These are phyloP conservation scores for Aquanectria penicillioides DNA, from an alignment of 2,329 filamentous ascomycete genomes.

Conservation along the genomic window DNA sequence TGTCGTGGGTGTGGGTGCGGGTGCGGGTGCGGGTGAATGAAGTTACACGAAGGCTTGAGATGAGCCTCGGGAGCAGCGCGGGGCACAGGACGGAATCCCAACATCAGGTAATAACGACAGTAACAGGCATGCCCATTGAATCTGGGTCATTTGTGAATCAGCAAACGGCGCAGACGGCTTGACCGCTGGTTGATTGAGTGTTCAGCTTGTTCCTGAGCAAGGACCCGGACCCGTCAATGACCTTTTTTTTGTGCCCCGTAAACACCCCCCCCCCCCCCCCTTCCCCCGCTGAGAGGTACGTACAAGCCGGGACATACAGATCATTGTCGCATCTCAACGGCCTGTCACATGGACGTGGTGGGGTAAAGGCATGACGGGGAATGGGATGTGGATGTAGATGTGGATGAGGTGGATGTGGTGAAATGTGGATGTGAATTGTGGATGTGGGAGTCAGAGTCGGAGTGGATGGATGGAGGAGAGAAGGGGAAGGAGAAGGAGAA, in stretches of 20 bases:
- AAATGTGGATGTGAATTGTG: slow-evolving; percentile 3
- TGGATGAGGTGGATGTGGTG: too few species aligned
- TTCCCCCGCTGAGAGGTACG: slow-evolving; percentile 27
- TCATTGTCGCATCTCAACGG: slow-evolving; percentile 36
- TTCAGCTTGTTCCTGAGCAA: slow-evolving; percentile 20
- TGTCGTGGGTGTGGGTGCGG: slow-evolving; percentile 18
- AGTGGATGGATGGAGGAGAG: slow-evolving; percentile 8
- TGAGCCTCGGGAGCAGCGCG: background rate
- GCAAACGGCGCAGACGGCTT: slow-evolving; percentile 14
- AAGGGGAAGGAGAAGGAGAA: background rate
- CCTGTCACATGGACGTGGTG: slow-evolving; percentile 37
- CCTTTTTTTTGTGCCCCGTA: slow-evolving; percentile 15
- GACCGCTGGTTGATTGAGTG: slow-evolving; percentile 38
- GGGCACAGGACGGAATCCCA: background rate
- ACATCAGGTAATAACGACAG: background rate
- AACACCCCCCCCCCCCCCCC: slow-evolving; percentile 3
- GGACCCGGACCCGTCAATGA: slow-evolving; percentile 28
- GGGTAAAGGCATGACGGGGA: slow-evolving; percentile 25
- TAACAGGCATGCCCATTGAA: slow-evolving; percentile 16
- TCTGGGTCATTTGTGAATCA: slow-evolving; percentile 8
- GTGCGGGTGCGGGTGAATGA: background rate
- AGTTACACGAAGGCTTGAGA: background rate
- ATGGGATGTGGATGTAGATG: slow-evolving; percentile 2
- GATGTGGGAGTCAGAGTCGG: slow-evolving; percentile 12
- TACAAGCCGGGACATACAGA: slow-evolving; percentile 18